A percentile compares a stretch with the other conserved stretches of the same genome.
Evolutionary conservation across 345 rosid genomes (phyloP).

Genomic region (Bruguiera gymnorhiza): DNA sequence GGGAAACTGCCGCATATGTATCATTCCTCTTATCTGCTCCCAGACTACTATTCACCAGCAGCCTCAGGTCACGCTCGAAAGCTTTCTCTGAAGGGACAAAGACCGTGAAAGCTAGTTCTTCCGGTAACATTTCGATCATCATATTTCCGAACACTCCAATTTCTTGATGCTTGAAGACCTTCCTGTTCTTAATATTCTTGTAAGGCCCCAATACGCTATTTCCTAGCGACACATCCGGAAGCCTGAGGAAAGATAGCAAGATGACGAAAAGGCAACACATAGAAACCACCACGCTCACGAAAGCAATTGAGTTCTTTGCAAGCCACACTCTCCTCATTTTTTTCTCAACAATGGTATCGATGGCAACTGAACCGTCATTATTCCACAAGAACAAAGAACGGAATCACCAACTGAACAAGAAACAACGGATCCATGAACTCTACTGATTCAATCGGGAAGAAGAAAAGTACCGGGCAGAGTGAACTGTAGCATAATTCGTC

Average conservation of each 20-base stretch:
- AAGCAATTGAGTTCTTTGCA: conserved; percentile 39
- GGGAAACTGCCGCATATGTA: conserved; percentile 56
- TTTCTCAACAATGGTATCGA: background rate
- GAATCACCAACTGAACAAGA: too few relatives aligned
- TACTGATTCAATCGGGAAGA: too few relatives aligned
- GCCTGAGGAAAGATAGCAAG: conserved; percentile 41
- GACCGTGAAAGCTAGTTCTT: conserved; percentile 72
- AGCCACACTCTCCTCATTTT: conserved; percentile 39
- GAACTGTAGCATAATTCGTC: too few relatives aligned
- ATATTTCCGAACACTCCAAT: conserved; percentile 64
- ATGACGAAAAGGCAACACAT: conserved; percentile 43
- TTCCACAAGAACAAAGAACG: too few relatives aligned
- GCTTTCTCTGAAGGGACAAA: conserved; percentile 65
- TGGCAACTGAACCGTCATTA: background rate
- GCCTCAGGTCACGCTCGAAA: conserved; percentile 54
- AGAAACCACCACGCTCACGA: conserved; percentile 39
- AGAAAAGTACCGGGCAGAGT: too few relatives aligned
- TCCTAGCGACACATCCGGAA: conserved; percentile 46
- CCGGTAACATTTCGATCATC: conserved; percentile 79
- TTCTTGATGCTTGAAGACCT: conserved; percentile 12
- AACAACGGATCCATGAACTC: too few relatives aligned
- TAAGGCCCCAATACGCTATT: conserved; percentile 14
- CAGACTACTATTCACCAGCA: conserved; percentile 29
- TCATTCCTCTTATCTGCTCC: conserved; percentile 34
- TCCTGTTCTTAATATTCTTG: background rate